A percentile compares a stretch with the other conserved stretches of the same genome.
Evolutionary conservation across 495 filamentous ascomycete genomes (phyloP).

Genomic region (Aspergillus avenaceus): DNA sequence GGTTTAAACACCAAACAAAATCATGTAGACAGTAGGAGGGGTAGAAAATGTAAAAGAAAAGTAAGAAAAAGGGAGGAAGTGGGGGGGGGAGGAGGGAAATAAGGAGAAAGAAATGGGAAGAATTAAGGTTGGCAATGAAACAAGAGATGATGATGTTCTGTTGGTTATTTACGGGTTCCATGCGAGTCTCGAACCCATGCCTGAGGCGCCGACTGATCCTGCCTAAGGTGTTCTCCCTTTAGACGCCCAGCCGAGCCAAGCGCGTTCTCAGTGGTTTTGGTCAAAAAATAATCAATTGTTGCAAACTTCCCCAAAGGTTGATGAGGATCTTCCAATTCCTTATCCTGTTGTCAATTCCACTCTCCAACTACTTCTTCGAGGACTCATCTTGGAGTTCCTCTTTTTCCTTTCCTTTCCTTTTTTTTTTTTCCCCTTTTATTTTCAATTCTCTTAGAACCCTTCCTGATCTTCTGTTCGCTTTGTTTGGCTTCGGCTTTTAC

Average conservation of each 20-base stretch:
- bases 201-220: constrained; percentile 20
- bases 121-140: constrained; percentile 1
- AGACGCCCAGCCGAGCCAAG: constrained; percentile 19
- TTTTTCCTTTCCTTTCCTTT: neutral
- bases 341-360: too few relatives aligned
- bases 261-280: constrained; percentile 10
- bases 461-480: too few relatives aligned
- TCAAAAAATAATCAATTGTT: neutral
- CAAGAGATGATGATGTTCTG: constrained; percentile 21
- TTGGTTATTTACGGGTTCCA: constrained; percentile 27
- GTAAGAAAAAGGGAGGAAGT: constrained; percentile 12
- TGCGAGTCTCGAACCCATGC: constrained; percentile 33
- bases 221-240: constrained; percentile 13
- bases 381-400: neutral
- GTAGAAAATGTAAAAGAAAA: too few relatives aligned
- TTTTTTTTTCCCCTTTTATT: neutral
- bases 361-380: neutral
- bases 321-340: constrained; percentile 4
- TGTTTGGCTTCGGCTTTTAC: constrained; percentile 9
- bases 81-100: neutral
- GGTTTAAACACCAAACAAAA: constrained; percentile 15
- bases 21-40: constrained; percentile 17
- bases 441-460: neutral
- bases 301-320: too few relatives aligned
- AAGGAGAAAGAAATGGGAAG: constrained; percentile 13